These are phyloP conservation scores for Spergularia marina DNA, from an alignment of 148 eudicot genomes.

Conservation along the genomic window DNA sequence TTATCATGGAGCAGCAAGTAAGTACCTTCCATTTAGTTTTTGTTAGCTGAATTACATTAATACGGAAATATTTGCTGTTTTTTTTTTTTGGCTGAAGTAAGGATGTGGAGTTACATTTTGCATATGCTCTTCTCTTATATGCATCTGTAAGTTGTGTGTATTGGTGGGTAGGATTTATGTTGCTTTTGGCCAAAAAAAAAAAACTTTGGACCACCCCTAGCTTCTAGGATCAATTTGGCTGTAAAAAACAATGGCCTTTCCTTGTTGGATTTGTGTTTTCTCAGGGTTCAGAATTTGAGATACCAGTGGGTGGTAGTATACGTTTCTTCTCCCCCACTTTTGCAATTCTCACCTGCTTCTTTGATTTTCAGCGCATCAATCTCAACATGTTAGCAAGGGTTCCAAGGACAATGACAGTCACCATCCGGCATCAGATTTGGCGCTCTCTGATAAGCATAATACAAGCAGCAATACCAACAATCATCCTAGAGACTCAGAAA, in stretches of 20 bases:
- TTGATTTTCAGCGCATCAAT: constrained; percentile 52
- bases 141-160: not conserved
- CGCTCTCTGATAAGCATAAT: constrained; percentile 37
- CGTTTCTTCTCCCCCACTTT: not conserved
- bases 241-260: too few species aligned
- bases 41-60: not conserved
- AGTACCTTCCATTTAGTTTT: not conserved
- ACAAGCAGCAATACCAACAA: constrained; percentile 22
- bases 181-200: not conserved
- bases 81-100: too few species aligned
- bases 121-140: too few species aligned
- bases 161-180: not conserved
- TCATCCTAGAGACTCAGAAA: not conserved
- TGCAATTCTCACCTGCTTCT: not conserved
- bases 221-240: not conserved
- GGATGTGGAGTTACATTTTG: too few species aligned
- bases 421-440: constrained; percentile 37
- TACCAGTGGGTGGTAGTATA: too few species aligned
- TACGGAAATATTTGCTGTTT: not conserved
- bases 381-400: constrained; percentile 47
- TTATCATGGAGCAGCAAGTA: constrained; percentile 41
- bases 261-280: too few species aligned
- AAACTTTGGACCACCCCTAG: not conserved
- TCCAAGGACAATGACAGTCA: constrained; percentile 39
- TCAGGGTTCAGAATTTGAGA: not conserved